These are phyloP conservation scores for Aspergillus pseudoterreus DNA, from an alignment of 2,329 filamentous ascomycete genomes.

Conservation along the genomic window DNA sequence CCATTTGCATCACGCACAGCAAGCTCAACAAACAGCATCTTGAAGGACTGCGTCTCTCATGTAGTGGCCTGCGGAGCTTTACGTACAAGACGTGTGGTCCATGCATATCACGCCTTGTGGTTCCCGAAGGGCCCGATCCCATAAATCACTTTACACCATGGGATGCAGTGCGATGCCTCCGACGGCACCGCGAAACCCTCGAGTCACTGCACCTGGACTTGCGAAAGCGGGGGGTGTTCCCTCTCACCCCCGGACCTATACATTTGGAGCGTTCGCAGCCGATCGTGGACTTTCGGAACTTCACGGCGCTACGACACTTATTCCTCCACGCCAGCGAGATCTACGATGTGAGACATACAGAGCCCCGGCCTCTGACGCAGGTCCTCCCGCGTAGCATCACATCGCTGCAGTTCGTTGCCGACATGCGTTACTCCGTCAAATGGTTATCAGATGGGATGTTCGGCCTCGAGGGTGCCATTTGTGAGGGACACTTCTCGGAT, in stretches of 20 bases:
- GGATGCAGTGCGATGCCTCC: conserved; percentile 1
- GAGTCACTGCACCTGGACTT: conserved; percentile 3
- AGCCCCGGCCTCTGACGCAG: conserved; percentile 1
- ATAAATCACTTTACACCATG: neutral
- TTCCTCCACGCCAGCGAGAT: conserved; percentile 3
- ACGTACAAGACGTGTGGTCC: conserved; percentile 1
- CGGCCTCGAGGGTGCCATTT: neutral
- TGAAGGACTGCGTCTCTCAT: conserved; percentile 2
- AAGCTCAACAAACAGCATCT: conserved; percentile 1
- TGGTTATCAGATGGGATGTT: neutral
- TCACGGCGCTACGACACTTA: conserved; percentile 2
- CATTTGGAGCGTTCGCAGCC: neutral
- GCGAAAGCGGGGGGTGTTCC: neutral
- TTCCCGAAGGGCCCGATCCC: neutral
- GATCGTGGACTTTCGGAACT: neutral
- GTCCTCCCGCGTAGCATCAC: neutral
- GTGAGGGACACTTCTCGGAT: neutral
- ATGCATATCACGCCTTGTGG: neutral
- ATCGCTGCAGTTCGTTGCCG: conserved; percentile 2
- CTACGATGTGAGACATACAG: neutral
- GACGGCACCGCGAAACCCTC: conserved; percentile 1
- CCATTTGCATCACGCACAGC: conserved; percentile 5
- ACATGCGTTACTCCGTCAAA: neutral
- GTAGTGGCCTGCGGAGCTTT: conserved; percentile 3
- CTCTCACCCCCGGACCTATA: neutral